Evolutionary conservation across 495 filamentous ascomycete species (phyloP).

Genomic region (Aspergillus sclerotiicarbonarius): DNA sequence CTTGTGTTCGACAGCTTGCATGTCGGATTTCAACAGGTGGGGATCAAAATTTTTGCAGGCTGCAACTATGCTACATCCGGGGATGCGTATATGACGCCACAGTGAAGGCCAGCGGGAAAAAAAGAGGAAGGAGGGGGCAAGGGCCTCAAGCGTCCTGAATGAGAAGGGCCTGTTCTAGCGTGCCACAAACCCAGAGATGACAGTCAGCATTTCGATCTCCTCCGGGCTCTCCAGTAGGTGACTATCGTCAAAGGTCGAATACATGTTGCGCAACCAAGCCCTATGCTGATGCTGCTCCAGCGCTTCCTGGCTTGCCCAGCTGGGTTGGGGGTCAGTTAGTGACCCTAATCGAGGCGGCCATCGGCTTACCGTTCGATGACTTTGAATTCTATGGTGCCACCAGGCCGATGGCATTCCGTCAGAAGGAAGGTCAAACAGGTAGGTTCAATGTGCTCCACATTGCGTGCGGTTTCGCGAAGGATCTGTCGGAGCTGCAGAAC

Average conservation of each 20-base stretch:
- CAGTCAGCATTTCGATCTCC: conserved; percentile 2
- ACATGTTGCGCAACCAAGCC: conserved; percentile 14
- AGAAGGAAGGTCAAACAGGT: conserved; percentile 9
- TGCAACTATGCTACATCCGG: too few relatives aligned
- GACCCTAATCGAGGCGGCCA: neutral
- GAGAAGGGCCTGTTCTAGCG: neutral
- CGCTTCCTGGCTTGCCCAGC: conserved; percentile 5
- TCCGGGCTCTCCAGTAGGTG: conserved; percentile 5
- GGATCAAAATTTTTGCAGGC: too few relatives aligned
- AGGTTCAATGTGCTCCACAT: neutral
- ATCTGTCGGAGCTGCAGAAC: conserved; percentile 9
- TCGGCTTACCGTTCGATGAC: conserved; percentile 8
- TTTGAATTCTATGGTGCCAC: conserved; percentile 8
- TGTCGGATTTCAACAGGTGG: too few relatives aligned
- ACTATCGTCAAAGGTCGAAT: conserved; percentile 8
- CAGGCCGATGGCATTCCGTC: conserved; percentile 1
- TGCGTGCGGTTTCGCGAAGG: conserved; percentile 3
- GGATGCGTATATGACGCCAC: too few relatives aligned
- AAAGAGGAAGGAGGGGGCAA: too few relatives aligned
- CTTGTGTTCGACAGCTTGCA: too few relatives aligned
- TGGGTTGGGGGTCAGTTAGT: neutral
- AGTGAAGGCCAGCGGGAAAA: too few relatives aligned
- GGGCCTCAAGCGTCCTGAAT: neutral
- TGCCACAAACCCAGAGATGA: conserved; percentile 5
- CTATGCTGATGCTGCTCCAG: conserved; percentile 9